Percentiles rank a stretch among this genome's conserved stretches.
Evolutionary conservation across 1,284 basidiomycete genomes (phyloP).

Genomic region (Xerocomus nothofagi): DNA sequence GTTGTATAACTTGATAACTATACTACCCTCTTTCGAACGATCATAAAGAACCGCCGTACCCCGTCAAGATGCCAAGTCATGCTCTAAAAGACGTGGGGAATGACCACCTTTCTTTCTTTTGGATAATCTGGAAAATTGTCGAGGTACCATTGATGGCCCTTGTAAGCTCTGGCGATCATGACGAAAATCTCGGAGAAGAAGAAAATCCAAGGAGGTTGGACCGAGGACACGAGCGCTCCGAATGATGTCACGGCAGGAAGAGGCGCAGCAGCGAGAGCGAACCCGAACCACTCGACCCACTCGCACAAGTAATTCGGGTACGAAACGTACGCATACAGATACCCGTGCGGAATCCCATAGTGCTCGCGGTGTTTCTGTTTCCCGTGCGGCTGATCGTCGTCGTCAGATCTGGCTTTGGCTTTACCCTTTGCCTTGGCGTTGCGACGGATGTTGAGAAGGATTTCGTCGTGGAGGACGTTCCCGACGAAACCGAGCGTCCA

Average conservation of each 20-base stretch:
- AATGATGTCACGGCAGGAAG: slow-evolving; percentile 34
- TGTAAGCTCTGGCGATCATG: slow-evolving; percentile 80
- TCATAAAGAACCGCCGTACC: neutral
- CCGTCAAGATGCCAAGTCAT: neutral
- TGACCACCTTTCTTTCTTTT: slow-evolving; percentile 57
- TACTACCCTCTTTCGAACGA: no score
- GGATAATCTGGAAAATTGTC: slow-evolving; percentile 72
- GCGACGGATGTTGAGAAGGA: slow-evolving; percentile 74
- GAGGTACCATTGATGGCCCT: slow-evolving; percentile 82
- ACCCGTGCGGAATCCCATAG: slow-evolving; percentile 84
- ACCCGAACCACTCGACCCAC: slow-evolving; percentile 86
- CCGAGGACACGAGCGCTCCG: slow-evolving; percentile 37
- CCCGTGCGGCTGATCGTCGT: slow-evolving; percentile 10
- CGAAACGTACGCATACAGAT: slow-evolving; percentile 78
- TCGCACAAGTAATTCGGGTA: slow-evolving; percentile 94
- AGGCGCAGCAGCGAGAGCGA: slow-evolving; percentile 65
- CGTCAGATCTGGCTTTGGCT: slow-evolving; percentile 34
- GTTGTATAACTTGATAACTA: no score
- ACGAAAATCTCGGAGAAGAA: slow-evolving; percentile 64
- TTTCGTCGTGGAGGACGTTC: slow-evolving; percentile 87
- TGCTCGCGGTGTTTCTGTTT: slow-evolving; percentile 45
- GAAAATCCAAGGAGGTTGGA: slow-evolving; percentile 78
- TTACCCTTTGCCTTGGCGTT: slow-evolving; percentile 42
- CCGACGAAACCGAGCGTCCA: slow-evolving; percentile 75
- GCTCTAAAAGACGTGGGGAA: slow-evolving; percentile 62